Conservation (phyloP, 257 asterid species). For the Petunia axillaris region DNA sequence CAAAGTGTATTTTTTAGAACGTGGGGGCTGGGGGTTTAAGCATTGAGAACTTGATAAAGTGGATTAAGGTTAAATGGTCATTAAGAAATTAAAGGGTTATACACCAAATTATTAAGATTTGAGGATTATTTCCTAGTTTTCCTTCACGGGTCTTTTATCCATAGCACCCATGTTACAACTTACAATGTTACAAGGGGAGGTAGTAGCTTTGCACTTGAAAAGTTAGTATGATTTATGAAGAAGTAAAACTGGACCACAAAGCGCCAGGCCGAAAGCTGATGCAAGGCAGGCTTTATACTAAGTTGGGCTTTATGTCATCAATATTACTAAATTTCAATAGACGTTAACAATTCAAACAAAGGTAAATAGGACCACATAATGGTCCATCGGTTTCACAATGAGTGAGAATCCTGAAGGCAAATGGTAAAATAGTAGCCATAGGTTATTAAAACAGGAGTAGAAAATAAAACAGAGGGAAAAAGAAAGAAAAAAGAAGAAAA, state of each 20-base stretch:
- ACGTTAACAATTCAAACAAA: background rate
- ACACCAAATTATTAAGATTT: no score
- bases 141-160: no score
- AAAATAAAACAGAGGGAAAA: background rate
- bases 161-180: no score
- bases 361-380: background rate
- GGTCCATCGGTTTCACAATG: background rate
- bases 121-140: no score
- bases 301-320: constrained; percentile 19
- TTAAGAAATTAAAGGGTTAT: no score
- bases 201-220: background rate
- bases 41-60: no score
- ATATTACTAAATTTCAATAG: background rate
- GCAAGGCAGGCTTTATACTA: background rate
- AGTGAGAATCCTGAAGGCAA: background rate
- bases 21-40: no score
- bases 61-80: no score
- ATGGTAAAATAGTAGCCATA: background rate
- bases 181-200: background rate
- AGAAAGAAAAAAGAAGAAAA: background rate
- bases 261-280: background rate
- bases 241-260: constrained; percentile 15
- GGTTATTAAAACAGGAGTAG: background rate
- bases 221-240: background rate
- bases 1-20: no score